Conservation (phyloP, 768 basidiomycete genomes). For the Podaxis sp. region DNA sequence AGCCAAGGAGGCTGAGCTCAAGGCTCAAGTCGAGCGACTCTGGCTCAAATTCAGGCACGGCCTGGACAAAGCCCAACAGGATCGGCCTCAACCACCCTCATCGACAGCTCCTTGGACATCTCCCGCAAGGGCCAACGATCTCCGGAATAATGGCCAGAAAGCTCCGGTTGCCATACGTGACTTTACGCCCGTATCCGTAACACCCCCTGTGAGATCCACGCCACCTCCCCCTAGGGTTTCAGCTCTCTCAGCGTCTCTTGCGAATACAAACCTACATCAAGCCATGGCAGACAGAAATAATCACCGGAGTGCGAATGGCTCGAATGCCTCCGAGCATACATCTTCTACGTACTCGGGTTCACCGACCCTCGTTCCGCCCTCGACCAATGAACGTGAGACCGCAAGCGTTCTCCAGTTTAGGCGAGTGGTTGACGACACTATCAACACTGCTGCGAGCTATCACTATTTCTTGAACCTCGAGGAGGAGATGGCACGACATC, state of each 20-base stretch:
- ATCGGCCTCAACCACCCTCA: constrained; percentile 19
- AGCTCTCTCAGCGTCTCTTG: constrained; percentile 70
- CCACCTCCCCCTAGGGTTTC: constrained; percentile 47
- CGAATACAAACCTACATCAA: constrained; percentile 55
- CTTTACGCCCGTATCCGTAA: constrained; percentile 51
- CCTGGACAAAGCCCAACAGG: constrained; percentile 41
- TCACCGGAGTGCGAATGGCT: constrained; percentile 18
- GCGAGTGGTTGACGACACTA: constrained; percentile 36
- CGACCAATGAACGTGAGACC: constrained; percentile 23
- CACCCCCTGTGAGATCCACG: constrained; percentile 33
- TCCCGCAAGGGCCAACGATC: constrained; percentile 12
- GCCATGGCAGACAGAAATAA: constrained; percentile 33
- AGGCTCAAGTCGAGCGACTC: constrained; percentile 55
- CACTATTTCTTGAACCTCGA: constrained; percentile 42
- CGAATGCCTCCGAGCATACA: constrained; percentile 23
- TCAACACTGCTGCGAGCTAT: constrained; percentile 46
- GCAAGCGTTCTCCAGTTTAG: constrained; percentile 39
- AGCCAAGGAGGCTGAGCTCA: constrained; percentile 50
- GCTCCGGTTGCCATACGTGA: constrained; percentile 44
- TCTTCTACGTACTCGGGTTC: constrained; percentile 32
- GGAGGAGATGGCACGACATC: constrained; percentile 38
- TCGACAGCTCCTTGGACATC: constrained; percentile 11
- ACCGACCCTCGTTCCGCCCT: constrained; percentile 30
- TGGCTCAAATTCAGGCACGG: constrained; percentile 61
- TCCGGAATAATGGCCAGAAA: constrained; percentile 20